Evolutionary conservation across 1,139 yeast species (phyloP).

Genomic region (Eremothecium sinecaudum): DNA sequence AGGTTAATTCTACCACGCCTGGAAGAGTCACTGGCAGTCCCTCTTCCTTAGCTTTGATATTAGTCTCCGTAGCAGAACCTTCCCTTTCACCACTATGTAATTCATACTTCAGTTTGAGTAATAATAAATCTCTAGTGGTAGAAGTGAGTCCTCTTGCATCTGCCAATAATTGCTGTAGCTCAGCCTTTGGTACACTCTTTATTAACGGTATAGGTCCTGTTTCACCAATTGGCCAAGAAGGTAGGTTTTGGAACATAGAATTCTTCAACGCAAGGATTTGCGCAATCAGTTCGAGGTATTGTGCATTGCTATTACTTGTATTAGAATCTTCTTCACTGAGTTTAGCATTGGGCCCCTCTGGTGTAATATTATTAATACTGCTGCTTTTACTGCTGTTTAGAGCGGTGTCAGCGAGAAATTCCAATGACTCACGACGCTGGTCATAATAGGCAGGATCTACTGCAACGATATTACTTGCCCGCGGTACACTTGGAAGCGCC

Average conservation of each 20-base stretch:
- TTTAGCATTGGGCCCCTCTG: constrained; percentile 1
- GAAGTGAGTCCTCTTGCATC: constrained; percentile 5
- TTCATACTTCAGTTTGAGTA: constrained; percentile 4
- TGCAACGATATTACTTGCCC: not conserved
- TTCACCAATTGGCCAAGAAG: constrained; percentile 4
- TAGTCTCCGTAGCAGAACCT: not conserved
- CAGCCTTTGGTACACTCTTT: constrained; percentile 3
- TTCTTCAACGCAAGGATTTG: constrained; percentile 2
- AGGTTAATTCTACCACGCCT: not conserved
- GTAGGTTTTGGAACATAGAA: constrained; percentile 3
- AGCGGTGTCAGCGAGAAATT: constrained; percentile 9
- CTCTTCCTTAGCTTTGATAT: not conserved
- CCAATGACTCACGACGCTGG: constrained; percentile 14
- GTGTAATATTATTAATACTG: constrained; percentile 1
- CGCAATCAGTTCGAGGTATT: constrained; percentile 6
- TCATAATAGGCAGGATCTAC: constrained; percentile 6
- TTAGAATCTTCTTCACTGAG: not conserved
- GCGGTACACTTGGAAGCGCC: constrained; percentile 1
- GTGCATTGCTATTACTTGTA: constrained; percentile 1
- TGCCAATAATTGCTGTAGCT: constrained; percentile 4
- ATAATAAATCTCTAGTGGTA: constrained; percentile 4
- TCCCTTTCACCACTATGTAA: not conserved
- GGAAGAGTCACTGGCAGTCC: not conserved
- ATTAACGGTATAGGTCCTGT: constrained; percentile 3
- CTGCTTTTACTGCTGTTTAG: constrained; percentile 5